phyloP scores from a whole-genome alignment of 2,329 filamentous ascomycete species.

The Alternaria sp. region DNA sequence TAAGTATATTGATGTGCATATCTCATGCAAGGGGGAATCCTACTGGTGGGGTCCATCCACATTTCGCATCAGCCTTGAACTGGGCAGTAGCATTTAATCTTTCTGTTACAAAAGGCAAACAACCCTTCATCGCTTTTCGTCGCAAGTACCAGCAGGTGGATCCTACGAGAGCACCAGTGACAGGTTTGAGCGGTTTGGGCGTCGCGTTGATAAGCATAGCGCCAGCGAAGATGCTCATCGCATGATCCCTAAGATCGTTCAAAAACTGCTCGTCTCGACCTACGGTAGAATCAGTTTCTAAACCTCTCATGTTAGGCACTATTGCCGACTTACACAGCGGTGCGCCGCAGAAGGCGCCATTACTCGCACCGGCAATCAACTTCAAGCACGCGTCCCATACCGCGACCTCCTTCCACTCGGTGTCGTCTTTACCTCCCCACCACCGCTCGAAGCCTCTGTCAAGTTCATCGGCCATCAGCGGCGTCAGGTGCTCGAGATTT shows the following conservation, averaged over 20 bases:
- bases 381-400: slow-evolving; percentile 25
- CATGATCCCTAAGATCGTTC: slow-evolving; percentile 22
- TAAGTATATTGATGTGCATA: neutral
- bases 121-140: slow-evolving; percentile 18
- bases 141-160: slow-evolving; percentile 21
- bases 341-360: slow-evolving; percentile 27
- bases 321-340: slow-evolving; percentile 20
- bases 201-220: slow-evolving; percentile 27
- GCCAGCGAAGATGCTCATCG: slow-evolving; percentile 24
- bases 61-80: slow-evolving; percentile 20
- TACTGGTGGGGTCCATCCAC: slow-evolving; percentile 24
- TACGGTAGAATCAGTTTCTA: slow-evolving; percentile 5
- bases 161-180: slow-evolving; percentile 20
- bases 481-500: slow-evolving; percentile 24
- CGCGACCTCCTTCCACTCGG: slow-evolving; percentile 25
- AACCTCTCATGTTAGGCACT: neutral
- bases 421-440: slow-evolving; percentile 19
- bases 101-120: slow-evolving; percentile 25
- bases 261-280: slow-evolving; percentile 24
- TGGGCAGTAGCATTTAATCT: slow-evolving; percentile 23
- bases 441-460: slow-evolving; percentile 20
- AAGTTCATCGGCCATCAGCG: slow-evolving; percentile 25
- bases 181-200: slow-evolving; percentile 20
- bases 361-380: slow-evolving; percentile 23
- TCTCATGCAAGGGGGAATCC: neutral